Evolutionary conservation across 139 green algal genomes (phyloP).

Genomic region (Mychonastes homosphaera): DNA sequence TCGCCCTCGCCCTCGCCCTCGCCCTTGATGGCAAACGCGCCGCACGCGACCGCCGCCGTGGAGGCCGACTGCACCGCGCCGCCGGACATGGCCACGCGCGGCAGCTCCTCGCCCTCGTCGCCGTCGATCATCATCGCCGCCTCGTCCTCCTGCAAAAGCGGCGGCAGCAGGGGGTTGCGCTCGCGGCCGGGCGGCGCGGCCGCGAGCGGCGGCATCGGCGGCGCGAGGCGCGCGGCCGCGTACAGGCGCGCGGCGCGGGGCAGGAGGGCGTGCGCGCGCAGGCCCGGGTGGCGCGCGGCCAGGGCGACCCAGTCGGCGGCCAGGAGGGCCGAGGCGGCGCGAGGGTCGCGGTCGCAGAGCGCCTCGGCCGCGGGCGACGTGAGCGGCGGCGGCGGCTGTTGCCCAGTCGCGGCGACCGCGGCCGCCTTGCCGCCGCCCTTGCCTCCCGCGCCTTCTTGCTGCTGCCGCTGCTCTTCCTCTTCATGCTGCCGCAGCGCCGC

Average conservation of each 20-base stretch:
- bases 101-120: neutral
- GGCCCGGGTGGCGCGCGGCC: neutral
- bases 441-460: neutral
- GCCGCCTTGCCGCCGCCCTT: neutral
- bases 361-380: neutral
- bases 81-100: neutral
- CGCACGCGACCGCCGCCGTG: neutral
- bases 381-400: neutral
- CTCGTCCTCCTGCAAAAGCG: too few species aligned
- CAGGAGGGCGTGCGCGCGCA: conserved; percentile 2
- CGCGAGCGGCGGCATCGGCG: neutral
- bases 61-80: neutral
- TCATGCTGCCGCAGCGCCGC: neutral
- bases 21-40: too few species aligned
- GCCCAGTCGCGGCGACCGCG: neutral
- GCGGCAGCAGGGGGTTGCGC: conserved; percentile 6
- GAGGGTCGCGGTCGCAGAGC: neutral
- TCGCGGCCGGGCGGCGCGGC: conserved; percentile 1
- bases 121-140: too few species aligned
- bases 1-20: neutral
- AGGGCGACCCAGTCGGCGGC: conserved; percentile 12
- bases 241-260: conserved; percentile 5
- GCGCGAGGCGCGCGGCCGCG: neutral
- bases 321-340: conserved; percentile 3
- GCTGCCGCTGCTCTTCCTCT: neutral